Percentiles rank a stretch among this genome's conserved stretches.
These are phyloP conservation scores for Knoxdaviesia capensis DNA, from an alignment of 2,329 filamentous ascomycete genomes.

Conservation along the genomic window DNA sequence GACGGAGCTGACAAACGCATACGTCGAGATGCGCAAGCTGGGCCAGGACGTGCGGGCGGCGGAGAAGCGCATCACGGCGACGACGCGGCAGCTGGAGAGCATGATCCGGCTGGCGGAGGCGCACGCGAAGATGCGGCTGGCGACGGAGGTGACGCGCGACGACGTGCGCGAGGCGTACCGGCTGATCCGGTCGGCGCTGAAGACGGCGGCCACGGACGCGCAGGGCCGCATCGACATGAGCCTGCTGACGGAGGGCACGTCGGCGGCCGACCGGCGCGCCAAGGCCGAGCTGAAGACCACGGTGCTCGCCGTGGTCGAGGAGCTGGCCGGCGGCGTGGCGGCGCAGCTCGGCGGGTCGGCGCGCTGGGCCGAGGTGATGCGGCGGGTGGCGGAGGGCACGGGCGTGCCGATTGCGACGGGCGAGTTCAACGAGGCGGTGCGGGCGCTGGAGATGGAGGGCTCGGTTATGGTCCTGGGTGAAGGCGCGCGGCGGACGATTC, in stretches of 20 bases:
- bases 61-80: conserved; percentile 94
- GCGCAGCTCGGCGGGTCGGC: conserved; percentile 31
- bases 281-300: conserved; percentile 64
- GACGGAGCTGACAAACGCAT: conserved; percentile 66
- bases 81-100: conserved; percentile 85
- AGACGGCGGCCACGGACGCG: conserved; percentile 89
- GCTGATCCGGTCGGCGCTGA: conserved; percentile 81
- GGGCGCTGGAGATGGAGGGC: conserved; percentile 68
- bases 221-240: conserved; percentile 94
- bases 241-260: conserved; percentile 83
- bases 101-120: conserved; percentile 97
- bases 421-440: conserved; percentile 70
- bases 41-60: conserved; percentile 71
- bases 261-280: conserved; percentile 63
- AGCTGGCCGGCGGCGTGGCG: conserved; percentile 41
- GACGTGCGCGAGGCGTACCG: conserved; percentile 86
- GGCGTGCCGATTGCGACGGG: conserved; percentile 51
- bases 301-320: conserved; percentile 56
- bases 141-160: conserved; percentile 49
- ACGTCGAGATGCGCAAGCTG: conserved; percentile 87
- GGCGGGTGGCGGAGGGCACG: conserved; percentile 49
- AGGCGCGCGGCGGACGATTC: conserved; percentile 61
- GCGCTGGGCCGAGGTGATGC: conserved; percentile 59
- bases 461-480: conserved; percentile 64
- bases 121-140: conserved; percentile 92